These are phyloP conservation scores for Parietaria judaica DNA, from an alignment of 306 rosid genomes.

Conservation along the genomic window DNA sequence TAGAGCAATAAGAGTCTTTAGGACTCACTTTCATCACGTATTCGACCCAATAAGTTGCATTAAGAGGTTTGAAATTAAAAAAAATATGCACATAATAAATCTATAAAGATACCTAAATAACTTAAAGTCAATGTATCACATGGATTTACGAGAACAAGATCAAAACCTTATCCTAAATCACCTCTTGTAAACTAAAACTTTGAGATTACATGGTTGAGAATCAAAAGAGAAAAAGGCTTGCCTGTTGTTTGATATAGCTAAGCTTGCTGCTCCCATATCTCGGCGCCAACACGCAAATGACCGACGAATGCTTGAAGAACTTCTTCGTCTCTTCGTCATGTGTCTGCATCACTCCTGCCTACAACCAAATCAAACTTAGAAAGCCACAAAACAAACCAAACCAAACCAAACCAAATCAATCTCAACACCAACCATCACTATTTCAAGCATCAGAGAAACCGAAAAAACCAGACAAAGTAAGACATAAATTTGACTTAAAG, in stretches of 20 bases:
- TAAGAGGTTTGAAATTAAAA: too few species aligned
- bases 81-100: too few species aligned
- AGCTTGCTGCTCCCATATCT: slow-evolving; percentile 75
- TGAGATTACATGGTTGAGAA: not conserved
- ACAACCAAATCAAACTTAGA: slow-evolving; percentile 19
- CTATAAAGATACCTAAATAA: too few species aligned
- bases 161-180: too few species aligned
- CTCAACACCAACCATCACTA: slow-evolving; percentile 5
- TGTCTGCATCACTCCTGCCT: slow-evolving; percentile 79
- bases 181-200: too few species aligned
- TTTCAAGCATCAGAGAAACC: not conserved
- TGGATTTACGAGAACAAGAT: too few species aligned
- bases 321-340: slow-evolving; percentile 83
- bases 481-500: too few species aligned
- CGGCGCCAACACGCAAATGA: slow-evolving; percentile 73
- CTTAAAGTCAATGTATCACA: too few species aligned
- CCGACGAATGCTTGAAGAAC: slow-evolving; percentile 92
- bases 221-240: slow-evolving; percentile 19
- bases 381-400: not conserved
- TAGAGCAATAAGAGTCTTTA: too few species aligned
- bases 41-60: too few species aligned
- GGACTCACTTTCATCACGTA: too few species aligned
- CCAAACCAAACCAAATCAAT: too few species aligned
- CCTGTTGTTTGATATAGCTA: slow-evolving; percentile 71
- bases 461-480: not conserved